These are phyloP conservation scores for Funneliformis mosseae DNA, from an alignment of 192 early-diverging fungal genomes.

Conservation along the genomic window DNA sequence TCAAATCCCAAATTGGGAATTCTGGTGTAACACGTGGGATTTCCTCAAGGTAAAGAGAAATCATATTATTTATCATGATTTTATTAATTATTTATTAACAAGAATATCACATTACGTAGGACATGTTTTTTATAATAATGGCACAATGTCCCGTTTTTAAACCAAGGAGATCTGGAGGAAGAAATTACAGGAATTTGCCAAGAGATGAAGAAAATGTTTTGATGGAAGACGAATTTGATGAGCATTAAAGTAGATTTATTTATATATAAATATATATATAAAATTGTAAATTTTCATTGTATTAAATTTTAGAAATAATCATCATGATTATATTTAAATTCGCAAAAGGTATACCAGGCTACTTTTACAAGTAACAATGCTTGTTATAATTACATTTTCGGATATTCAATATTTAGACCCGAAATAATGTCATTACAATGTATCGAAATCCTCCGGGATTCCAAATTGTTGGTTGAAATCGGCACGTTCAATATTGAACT, in stretches of 20 bases:
- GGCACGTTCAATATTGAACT: conserved; percentile 63
- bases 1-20: conserved; percentile 49
- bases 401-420: background rate
- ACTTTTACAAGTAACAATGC: too few species aligned
- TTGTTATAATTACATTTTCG: background rate
- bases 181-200: conserved; percentile 23
- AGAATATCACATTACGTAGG: background rate
- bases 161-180: background rate
- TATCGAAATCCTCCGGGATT: conserved; percentile 79
- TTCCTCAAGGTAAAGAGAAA: conserved; percentile 40
- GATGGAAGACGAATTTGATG: conserved; percentile 23
- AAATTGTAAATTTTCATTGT: background rate
- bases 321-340: background rate
- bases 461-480: conserved; percentile 69
- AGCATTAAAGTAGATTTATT: conserved; percentile 24
- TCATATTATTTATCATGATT: background rate
- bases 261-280: background rate
- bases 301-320: background rate
- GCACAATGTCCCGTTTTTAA: conserved; percentile 1
- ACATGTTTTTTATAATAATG: conserved; percentile 16
- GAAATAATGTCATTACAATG: conserved; percentile 29
- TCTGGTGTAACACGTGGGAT: conserved; percentile 42
- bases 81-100: background rate
- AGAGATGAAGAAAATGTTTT: conserved; percentile 23
- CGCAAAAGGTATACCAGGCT: background rate